Evolutionary conservation across 352 stramenopile genomes (phyloP).

Genomic region (Pythium scleroteichum): DNA sequence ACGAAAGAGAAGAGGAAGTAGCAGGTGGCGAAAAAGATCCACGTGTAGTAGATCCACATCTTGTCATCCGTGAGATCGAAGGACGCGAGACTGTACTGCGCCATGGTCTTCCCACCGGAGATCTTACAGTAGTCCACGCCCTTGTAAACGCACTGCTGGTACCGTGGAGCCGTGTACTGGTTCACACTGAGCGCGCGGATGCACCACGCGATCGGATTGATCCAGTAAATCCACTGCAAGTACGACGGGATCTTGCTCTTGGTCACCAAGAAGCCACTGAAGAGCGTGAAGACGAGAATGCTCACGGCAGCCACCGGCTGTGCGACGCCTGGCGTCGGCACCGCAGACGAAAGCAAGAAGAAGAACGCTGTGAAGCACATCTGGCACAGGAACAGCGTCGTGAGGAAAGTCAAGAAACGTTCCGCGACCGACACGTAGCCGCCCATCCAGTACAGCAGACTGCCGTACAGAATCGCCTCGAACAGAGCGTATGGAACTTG

Average conservation of each 20-base stretch:
- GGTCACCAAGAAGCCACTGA: conserved; percentile 65
- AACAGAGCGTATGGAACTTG: conserved; percentile 59
- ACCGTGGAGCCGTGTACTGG: conserved; percentile 51
- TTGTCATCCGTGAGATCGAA: conserved; percentile 52
- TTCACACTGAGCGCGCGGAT: conserved; percentile 66
- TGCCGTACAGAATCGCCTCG: conserved; percentile 85
- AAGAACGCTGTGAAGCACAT: conserved; percentile 72
- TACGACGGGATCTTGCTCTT: conserved; percentile 59
- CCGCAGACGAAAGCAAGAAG: conserved; percentile 52
- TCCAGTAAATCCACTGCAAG: conserved; percentile 81
- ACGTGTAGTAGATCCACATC: conserved; percentile 57
- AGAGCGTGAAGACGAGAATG: conserved; percentile 70
- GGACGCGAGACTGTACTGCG: conserved; percentile 47
- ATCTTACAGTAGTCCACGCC: conserved; percentile 54
- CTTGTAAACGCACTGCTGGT: conserved; percentile 46
- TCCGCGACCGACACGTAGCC: conserved; percentile 55
- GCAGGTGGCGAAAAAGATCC: conserved; percentile 50
- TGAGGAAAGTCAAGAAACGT: conserved; percentile 59
- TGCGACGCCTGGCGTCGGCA: conserved; percentile 53
- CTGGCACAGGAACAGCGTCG: conserved; percentile 69
- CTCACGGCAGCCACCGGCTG: conserved; percentile 61
- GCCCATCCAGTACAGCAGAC: conserved; percentile 89
- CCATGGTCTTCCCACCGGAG: conserved; percentile 35
- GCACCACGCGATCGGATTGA: conserved; percentile 71
- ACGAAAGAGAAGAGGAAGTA: conserved; percentile 42